Percentiles rank a stretch among this genome's conserved stretches.
Conservation (phyloP, 805 yeast genomes). For the Maudiozyma bulderi region DNA sequence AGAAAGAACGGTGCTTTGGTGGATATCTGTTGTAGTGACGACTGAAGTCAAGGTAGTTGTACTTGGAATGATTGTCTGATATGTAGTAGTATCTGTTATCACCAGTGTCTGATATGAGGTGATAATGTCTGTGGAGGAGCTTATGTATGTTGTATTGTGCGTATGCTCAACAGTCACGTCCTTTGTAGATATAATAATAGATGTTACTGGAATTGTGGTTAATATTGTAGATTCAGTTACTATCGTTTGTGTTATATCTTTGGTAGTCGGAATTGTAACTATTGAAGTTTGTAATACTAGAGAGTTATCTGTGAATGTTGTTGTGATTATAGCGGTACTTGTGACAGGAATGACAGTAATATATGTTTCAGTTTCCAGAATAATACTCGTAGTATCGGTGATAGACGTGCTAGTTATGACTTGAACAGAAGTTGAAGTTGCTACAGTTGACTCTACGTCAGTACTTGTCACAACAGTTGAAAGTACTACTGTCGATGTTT, state of each 20-base stretch:
- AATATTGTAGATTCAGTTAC: not conserved
- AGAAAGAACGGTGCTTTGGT: not conserved
- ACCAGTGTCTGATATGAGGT: not conserved
- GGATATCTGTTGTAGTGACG: not conserved
- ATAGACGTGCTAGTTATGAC: not conserved
- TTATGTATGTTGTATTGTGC: not conserved
- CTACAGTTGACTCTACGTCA: not conserved
- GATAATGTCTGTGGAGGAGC: not conserved
- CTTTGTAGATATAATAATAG: not conserved
- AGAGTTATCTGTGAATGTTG: not conserved
- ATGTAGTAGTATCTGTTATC: not conserved
- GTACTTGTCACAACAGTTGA: not conserved
- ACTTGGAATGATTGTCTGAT: not conserved
- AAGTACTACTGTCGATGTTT: not conserved
- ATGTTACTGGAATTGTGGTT: not conserved
- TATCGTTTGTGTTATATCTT: not conserved
- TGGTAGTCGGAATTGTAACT: not conserved
- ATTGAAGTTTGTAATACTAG: not conserved
- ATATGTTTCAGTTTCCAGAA: not conserved
- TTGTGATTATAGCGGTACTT: not conserved
- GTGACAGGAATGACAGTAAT: not conserved
- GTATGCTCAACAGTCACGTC: not conserved
- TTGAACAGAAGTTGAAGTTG: not conserved
- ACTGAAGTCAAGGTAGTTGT: not conserved
- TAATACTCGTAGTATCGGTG: not conserved